These are phyloP conservation scores for Corniculantispora saksenae DNA, from an alignment of 2,329 filamentous ascomycete species.

Conservation along the genomic window DNA sequence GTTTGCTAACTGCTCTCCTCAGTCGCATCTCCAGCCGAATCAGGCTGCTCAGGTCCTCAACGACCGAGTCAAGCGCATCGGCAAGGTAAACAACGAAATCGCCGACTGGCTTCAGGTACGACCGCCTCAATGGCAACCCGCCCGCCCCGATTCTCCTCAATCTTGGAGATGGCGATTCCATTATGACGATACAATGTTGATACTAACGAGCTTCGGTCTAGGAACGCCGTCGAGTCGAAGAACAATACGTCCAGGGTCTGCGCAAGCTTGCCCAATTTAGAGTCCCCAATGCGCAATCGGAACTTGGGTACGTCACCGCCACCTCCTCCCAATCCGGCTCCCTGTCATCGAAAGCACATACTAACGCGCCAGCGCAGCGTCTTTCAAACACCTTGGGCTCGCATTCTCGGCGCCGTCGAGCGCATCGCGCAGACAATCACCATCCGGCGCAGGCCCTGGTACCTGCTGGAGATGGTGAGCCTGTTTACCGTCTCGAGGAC, in stretches of 20 bases:
- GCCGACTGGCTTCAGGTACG: slow-evolving; percentile 95
- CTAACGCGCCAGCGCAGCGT: slow-evolving; percentile 56
- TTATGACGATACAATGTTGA: background rate
- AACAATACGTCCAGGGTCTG: slow-evolving; percentile 80
- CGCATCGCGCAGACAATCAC: no score
- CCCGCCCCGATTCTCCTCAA: background rate
- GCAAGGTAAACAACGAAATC: slow-evolving; percentile 83
- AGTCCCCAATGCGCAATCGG: slow-evolving; percentile 72
- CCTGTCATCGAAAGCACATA: background rate
- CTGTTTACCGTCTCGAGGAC: no score
- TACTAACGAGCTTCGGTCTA: slow-evolving; percentile 38
- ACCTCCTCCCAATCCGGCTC: background rate
- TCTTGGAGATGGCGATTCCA: no score
- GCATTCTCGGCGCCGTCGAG: slow-evolving; percentile 68
- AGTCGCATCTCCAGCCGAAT: slow-evolving; percentile 79
- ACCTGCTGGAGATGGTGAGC: no score
- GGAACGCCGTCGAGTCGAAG: slow-evolving; percentile 92
- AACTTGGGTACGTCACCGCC: slow-evolving; percentile 74
- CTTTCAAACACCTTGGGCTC: slow-evolving; percentile 88
- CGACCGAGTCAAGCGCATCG: slow-evolving; percentile 85
- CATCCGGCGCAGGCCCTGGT: no score
- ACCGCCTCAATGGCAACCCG: background rate
- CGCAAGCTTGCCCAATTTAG: slow-evolving; percentile 77
- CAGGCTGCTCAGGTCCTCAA: slow-evolving; percentile 81
- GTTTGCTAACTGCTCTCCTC: slow-evolving; percentile 8